Evolutionary conservation across 106 monocot species (phyloP).

Genomic region (Gastrodia elata): DNA sequence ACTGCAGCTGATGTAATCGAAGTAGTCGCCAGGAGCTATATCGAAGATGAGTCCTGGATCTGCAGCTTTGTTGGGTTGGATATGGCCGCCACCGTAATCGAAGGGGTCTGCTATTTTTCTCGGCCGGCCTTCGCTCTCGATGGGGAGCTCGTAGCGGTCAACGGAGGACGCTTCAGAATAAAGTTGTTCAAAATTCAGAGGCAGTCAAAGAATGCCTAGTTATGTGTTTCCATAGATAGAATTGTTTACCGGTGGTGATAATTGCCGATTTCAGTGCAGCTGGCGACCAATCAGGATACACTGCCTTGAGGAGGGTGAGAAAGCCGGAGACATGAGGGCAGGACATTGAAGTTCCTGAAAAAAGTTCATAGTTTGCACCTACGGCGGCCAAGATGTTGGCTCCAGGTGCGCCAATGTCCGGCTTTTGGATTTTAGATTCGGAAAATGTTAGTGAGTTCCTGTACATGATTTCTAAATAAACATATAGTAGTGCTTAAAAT

Average conservation of each 20-base stretch:
- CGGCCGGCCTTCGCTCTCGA: no score
- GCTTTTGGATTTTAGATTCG: not conserved
- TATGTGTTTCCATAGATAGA: no score
- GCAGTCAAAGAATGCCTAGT: no score
- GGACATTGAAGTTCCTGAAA: constrained; percentile 37
- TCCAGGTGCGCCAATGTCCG: not conserved
- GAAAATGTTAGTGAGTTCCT: not conserved
- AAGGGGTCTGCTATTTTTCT: no score
- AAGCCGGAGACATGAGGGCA: constrained; percentile 23
- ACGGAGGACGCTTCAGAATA: no score
- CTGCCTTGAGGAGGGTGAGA: constrained; percentile 27
- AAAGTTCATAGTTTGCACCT: constrained; percentile 18
- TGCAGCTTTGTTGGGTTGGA: no score
- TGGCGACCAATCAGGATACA: constrained; percentile 28
- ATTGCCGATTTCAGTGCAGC: constrained; percentile 28
- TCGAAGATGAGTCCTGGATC: no score
- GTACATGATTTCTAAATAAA: not conserved
- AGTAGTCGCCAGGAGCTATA: not conserved
- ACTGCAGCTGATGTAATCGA: constrained; percentile 37
- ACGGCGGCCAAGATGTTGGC: not conserved
- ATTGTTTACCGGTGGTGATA: constrained; percentile 34
- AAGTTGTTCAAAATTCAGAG: no score
- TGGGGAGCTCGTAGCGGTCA: no score
- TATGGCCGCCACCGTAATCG: no score
- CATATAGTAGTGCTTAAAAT: not conserved